phyloP scores from a whole-genome alignment of 2,329 filamentous ascomycete genomes.

The Colletotrichum sp. region DNA sequence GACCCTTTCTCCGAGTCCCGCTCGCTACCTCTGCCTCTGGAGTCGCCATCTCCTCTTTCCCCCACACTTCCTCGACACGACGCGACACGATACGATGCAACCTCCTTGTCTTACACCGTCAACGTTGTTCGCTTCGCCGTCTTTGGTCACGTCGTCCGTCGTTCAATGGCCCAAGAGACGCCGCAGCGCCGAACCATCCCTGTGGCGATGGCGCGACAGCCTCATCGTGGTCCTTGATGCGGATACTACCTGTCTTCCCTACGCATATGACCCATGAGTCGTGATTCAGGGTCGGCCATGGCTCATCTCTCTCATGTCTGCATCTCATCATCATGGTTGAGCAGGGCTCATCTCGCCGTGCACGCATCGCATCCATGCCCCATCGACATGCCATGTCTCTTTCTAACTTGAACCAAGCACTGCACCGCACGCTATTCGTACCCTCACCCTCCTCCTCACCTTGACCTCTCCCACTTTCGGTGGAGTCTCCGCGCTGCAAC shows the following conservation, averaged over 20 bases:
- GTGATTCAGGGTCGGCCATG: neutral
- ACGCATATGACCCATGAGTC: constrained; percentile 4
- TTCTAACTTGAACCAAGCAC: neutral
- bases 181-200: neutral
- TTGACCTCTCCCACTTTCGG: neutral
- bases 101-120: constrained; percentile 13
- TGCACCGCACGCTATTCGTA: neutral
- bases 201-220: constrained; percentile 2
- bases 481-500: constrained; percentile 13
- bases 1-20: constrained; percentile 6
- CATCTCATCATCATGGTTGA: neutral
- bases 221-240: neutral
- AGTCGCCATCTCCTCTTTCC: neutral
- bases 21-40: neutral
- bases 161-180: neutral
- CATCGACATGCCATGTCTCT: neutral
- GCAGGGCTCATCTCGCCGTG: neutral
- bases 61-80: constrained; percentile 13
- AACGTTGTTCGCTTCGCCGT: neutral
- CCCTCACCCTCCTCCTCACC: neutral
- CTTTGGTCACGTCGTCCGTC: neutral
- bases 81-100: constrained; percentile 6
- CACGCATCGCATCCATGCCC: neutral
- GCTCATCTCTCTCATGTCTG: constrained; percentile 12
- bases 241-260: neutral